Conservation (phyloP, 2,329 filamentous ascomycete species). For the Annulohypoxylon truncatum region DNA sequence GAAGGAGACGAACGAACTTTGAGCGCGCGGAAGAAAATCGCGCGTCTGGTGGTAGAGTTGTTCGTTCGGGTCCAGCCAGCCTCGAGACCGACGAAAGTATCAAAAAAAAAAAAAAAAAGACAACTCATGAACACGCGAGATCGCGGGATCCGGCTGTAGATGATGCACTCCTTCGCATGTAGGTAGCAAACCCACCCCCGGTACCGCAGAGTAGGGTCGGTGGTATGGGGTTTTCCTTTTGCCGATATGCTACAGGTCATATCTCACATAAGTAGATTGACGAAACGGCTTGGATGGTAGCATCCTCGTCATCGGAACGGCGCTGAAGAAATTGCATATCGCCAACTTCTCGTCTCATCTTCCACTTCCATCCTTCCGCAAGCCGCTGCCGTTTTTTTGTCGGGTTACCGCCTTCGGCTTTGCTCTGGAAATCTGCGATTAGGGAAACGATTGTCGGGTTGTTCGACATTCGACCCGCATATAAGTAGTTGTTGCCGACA, state of each 20-base stretch:
- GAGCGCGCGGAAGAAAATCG: background rate
- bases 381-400: slow-evolving; percentile 7
- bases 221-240: slow-evolving; percentile 20
- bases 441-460: slow-evolving; percentile 17
- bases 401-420: slow-evolving; percentile 22
- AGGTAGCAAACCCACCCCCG: slow-evolving; percentile 5
- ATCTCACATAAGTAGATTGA: slow-evolving; percentile 26
- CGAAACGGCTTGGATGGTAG: slow-evolving; percentile 10
- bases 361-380: background rate
- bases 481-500: background rate
- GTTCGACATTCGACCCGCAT: slow-evolving; percentile 18
- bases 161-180: slow-evolving; percentile 21
- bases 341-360: background rate
- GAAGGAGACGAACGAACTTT: background rate
- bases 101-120: slow-evolving; percentile 3
- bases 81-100: background rate
- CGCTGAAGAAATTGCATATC: slow-evolving; percentile 1
- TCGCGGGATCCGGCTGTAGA: slow-evolving; percentile 26
- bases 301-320: slow-evolving; percentile 16
- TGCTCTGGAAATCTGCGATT: background rate
- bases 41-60: background rate
- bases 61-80: background rate
- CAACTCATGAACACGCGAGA: slow-evolving; percentile 24
- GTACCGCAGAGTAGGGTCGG: slow-evolving; percentile 14
- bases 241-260: slow-evolving; percentile 37